phyloP scores from a whole-genome alignment of 2,329 filamentous ascomycete species.

The Hypomyces perniciosus region DNA sequence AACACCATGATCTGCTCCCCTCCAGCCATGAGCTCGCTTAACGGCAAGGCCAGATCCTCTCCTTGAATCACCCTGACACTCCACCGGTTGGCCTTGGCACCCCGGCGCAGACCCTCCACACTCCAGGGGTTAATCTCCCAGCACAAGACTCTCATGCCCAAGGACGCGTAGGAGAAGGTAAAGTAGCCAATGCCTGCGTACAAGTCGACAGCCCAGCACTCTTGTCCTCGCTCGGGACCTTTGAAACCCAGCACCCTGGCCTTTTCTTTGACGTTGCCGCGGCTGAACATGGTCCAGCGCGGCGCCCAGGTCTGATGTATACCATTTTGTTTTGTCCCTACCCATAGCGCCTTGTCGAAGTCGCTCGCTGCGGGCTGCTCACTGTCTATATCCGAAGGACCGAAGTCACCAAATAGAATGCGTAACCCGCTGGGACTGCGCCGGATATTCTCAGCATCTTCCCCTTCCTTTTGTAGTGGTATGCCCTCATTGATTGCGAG shows the following conservation, averaged over 20 bases:
- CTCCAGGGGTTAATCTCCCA: slow-evolving; percentile 92
- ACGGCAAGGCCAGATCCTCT: slow-evolving; percentile 31
- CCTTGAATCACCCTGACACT: slow-evolving; percentile 47
- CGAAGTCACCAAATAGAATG: slow-evolving; percentile 71
- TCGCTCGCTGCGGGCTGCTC: slow-evolving; percentile 39
- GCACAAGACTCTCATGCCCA: slow-evolving; percentile 69
- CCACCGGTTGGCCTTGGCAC: slow-evolving; percentile 66
- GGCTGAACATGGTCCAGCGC: slow-evolving; percentile 87
- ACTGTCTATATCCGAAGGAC: slow-evolving; percentile 33
- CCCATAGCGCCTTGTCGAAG: slow-evolving; percentile 70
- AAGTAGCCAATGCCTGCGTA: slow-evolving; percentile 96
- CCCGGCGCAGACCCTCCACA: slow-evolving; percentile 73
- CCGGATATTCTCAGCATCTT: slow-evolving; percentile 57
- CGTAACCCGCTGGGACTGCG: slow-evolving; percentile 65
- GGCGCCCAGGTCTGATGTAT: slow-evolving; percentile 85
- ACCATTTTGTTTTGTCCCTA: slow-evolving; percentile 68
- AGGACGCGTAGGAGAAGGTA: slow-evolving; percentile 70
- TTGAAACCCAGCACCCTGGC: slow-evolving; percentile 59
- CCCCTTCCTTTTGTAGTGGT: slow-evolving; percentile 35
- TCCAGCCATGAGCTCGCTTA: slow-evolving; percentile 34
- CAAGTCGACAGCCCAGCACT: slow-evolving; percentile 63
- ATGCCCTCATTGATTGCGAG: slow-evolving; percentile 59
- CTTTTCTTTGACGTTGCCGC: slow-evolving; percentile 88
- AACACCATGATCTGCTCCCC: slow-evolving; percentile 59
- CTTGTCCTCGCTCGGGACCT: slow-evolving; percentile 18